Conservation (phyloP, 2,329 filamentous ascomycete species). For the Alternaria sp. region DNA sequence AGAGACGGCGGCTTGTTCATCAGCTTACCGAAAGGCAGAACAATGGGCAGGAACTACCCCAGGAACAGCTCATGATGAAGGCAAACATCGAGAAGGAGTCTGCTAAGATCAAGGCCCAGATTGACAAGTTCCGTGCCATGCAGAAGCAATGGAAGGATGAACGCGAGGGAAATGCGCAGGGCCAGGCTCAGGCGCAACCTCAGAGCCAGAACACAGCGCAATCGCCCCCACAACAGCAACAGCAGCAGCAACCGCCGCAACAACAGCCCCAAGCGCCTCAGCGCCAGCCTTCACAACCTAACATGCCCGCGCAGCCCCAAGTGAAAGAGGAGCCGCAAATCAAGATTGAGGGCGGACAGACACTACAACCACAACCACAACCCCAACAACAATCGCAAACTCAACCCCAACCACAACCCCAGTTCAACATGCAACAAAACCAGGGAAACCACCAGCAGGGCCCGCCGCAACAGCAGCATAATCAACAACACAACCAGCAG, state of each 20-base stretch:
- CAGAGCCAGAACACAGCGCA: conserved; percentile 30
- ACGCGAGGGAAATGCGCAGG: conserved; percentile 42
- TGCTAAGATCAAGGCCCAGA: conserved; percentile 34
- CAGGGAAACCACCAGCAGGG: conserved; percentile 30
- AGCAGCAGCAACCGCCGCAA: conserved; percentile 30
- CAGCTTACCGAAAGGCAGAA: conserved; percentile 42
- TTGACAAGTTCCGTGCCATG: conserved; percentile 45
- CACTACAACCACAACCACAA: conserved; percentile 31
- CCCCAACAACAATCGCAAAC: conserved; percentile 26
- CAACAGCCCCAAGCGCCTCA: conserved; percentile 36
- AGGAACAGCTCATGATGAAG: conserved; percentile 36
- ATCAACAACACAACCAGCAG: conserved; percentile 25
- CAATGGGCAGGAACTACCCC: conserved; percentile 42
- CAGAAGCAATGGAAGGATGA: conserved; percentile 44
- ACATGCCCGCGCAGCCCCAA: conserved; percentile 28
- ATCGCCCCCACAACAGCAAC: conserved; percentile 32
- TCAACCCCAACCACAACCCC: conserved; percentile 11
- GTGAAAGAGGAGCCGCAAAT: conserved; percentile 46
- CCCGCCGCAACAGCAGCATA: conserved; percentile 25
- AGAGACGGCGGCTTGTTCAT: conserved; percentile 32
- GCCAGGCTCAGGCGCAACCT: conserved; percentile 32
- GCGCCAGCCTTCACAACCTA: conserved; percentile 38
- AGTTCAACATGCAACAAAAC: conserved; percentile 32
- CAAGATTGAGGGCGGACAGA: conserved; percentile 43
- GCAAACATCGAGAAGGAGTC: conserved; percentile 39